Conservation (phyloP, 352 stramenopile species). For the Peronospora belbahrii region DNA sequence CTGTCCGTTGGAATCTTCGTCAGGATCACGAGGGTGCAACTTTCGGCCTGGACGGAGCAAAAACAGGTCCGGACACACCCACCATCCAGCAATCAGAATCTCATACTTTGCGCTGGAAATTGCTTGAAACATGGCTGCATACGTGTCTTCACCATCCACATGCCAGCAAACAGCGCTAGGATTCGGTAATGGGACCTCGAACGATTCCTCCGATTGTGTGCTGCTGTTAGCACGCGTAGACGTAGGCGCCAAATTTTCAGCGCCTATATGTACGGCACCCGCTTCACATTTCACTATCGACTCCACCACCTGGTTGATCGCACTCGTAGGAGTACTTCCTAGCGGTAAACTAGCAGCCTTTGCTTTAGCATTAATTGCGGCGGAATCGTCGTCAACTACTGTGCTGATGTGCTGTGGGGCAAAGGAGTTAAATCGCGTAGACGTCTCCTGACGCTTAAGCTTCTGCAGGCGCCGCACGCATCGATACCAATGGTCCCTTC, state of each 20-base stretch:
- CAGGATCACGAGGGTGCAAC: conserved; percentile 22
- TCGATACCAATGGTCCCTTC: conserved; percentile 76
- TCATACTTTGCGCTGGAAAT: conserved; percentile 82
- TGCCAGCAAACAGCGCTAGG: conserved; percentile 75
- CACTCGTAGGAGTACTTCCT: conserved; percentile 7
- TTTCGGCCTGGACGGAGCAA: conserved; percentile 62
- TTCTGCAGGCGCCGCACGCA: conserved; percentile 69
- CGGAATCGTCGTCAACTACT: conserved; percentile 28
- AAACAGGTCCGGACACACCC: conserved; percentile 82
- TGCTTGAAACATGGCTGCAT: conserved; percentile 80
- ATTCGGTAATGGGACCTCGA: conserved; percentile 29
- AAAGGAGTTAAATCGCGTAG: conserved; percentile 76
- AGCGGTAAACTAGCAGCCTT: conserved; percentile 16
- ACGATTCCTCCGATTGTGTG: conserved; percentile 52
- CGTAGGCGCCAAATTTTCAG: conserved; percentile 14
- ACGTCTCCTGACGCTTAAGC: conserved; percentile 63
- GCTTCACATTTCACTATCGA: conserved; percentile 29
- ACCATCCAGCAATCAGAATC: conserved; percentile 89
- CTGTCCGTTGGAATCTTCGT: conserved; percentile 24
- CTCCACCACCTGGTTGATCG: conserved; percentile 27
- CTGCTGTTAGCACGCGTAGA: conserved; percentile 42
- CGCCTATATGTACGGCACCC: conserved; percentile 17
- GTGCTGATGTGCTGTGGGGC: conserved; percentile 50
- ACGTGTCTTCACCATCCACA: conserved; percentile 83
- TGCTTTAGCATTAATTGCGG: conserved; percentile 22